A percentile compares a stretch with the other conserved stretches of the same genome.
Conservation (phyloP, 345 rosid genomes). For the Brassica juncea region DNA sequence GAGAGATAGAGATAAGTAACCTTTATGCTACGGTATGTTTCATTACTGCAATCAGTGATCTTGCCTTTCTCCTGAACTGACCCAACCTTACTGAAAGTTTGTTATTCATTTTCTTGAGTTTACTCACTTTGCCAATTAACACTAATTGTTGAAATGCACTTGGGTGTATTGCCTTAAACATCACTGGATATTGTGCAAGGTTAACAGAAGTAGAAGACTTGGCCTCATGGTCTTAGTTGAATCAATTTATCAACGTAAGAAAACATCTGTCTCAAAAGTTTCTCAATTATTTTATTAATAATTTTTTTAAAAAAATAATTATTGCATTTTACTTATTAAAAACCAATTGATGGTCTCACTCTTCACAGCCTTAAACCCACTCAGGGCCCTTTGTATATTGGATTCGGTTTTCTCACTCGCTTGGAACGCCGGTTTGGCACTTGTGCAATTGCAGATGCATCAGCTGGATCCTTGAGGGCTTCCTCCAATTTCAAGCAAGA, state of each 20-base stretch:
- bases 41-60: too few relatives aligned
- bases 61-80: too few relatives aligned
- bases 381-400: not conserved
- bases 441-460: not conserved
- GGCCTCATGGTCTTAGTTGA: not conserved
- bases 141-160: too few relatives aligned
- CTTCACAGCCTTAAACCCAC: not conserved
- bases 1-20: too few relatives aligned
- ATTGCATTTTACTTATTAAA: not conserved
- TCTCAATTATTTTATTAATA: not conserved
- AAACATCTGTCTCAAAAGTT: not conserved
- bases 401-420: not conserved
- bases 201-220: not conserved
- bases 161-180: too few relatives aligned
- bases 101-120: too few relatives aligned
- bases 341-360: not conserved
- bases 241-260: not conserved
- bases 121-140: too few relatives aligned
- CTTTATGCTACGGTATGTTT: too few relatives aligned
- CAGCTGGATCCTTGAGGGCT: not conserved
- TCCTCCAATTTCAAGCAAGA: not conserved
- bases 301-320: not conserved
- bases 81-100: too few relatives aligned
- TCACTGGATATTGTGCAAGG: too few relatives aligned
- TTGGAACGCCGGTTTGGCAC: not conserved